Base-by-base conservation (phyloP, 495 filamentous ascomycete species). In the Xanthoparmelia taractica region DNA sequence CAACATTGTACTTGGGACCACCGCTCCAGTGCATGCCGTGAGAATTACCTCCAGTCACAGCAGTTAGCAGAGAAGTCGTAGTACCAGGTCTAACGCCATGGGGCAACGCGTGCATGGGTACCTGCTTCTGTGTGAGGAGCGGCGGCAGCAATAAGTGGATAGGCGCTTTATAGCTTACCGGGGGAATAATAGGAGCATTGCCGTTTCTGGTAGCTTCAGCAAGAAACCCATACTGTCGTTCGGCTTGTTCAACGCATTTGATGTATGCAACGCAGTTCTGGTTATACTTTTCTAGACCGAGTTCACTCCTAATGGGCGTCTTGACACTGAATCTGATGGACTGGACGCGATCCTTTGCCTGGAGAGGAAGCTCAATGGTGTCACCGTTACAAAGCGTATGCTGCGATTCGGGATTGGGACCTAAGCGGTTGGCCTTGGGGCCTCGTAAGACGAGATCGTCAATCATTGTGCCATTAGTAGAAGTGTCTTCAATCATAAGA, bases 391-490 rank as follows among this genome's bases (percentile, higher is more conserved):
- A 79, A 17, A 96, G 78, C 72, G 90, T 91, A 34, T 86, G 79
- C 59, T 61, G 59, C 13, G 66, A 63, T 15, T 64, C 47, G 20
- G 38, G 40, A 59, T 77, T 75, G 10, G 62, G 68, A 1, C 77
- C 71, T 12, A 43, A 57, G 34, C 74, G 72, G 29, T 76, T 68
- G 27, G 66, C 74, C 67, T 82, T 83, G 40, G 65, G 65, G 43
- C 67, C 65, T 61, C 73, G 79, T 1, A 96, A 79, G 23, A 84
- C 77, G 29, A 73, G 73, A 29, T 82, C 76, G 72, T 96, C 92
- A 56, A 98, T 91, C 41, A 89, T 73, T 10, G 95, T 97, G 29
- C 94, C 94, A 66, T 96, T 97, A 0, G 91, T 96, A 0, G 94
- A 97, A 59, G 82, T 80, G 66, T 98, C 94, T 72, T 96, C 85